Evolutionary conservation across 225 moss, liverwort and hornwort genomes (phyloP).

Genomic region (Marchantia paleacea): DNA sequence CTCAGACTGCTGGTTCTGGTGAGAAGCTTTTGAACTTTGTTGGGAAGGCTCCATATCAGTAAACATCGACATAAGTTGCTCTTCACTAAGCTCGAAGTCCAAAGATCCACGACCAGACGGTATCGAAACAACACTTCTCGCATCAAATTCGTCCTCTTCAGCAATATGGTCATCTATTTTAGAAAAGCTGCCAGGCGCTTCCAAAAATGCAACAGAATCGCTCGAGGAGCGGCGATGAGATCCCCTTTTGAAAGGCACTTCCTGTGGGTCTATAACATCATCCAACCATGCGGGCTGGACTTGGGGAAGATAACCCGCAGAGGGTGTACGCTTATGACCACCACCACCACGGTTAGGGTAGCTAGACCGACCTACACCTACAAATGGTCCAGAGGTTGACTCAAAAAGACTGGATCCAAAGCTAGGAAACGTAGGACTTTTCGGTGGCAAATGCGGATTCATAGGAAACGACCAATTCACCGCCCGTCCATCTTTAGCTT

Average conservation of each 20-base stretch:
- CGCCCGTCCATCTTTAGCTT: constrained; percentile 56
- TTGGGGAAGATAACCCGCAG: constrained; percentile 68
- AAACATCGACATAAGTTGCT: constrained; percentile 88
- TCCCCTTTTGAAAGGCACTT: constrained; percentile 57
- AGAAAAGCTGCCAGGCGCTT: constrained; percentile 57
- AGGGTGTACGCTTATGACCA: constrained; percentile 76
- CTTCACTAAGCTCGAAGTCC: constrained; percentile 62
- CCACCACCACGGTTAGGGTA: constrained; percentile 64
- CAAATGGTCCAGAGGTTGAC: constrained; percentile 28
- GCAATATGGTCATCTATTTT: constrained; percentile 65
- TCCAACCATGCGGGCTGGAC: constrained; percentile 76
- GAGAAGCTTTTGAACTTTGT: constrained; percentile 26
- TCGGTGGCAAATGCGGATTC: constrained; percentile 92
- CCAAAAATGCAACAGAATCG: constrained; percentile 73
- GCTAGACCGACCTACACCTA: constrained; percentile 40
- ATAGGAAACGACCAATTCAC: constrained; percentile 97
- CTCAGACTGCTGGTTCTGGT: constrained; percentile 27
- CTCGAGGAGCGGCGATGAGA: constrained; percentile 70
- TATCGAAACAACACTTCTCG: constrained; percentile 41
- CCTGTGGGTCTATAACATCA: constrained; percentile 60
- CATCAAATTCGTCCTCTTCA: constrained; percentile 70
- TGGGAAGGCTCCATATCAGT: constrained; percentile 58
- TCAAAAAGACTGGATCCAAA: constrained; percentile 71
- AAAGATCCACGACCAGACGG: constrained; percentile 41
- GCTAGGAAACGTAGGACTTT: constrained; percentile 61